A percentile compares a stretch with the other conserved stretches of the same genome.
phyloP scores from a whole-genome alignment of 257 asterid genomes.

The Haberlea rhodopensis region DNA sequence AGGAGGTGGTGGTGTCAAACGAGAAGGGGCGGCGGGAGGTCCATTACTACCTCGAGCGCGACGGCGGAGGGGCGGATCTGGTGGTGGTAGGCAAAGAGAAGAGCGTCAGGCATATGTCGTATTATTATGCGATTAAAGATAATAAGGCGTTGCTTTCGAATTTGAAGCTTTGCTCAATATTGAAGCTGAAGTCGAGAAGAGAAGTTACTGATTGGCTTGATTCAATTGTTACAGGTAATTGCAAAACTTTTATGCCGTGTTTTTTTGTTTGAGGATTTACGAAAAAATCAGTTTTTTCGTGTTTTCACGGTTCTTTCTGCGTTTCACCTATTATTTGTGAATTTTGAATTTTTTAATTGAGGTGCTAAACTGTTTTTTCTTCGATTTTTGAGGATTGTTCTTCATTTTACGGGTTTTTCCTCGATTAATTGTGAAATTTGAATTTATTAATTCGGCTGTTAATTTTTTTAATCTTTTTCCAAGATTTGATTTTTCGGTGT shows the following conservation, averaged over 20 bases:
- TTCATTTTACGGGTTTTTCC: no score
- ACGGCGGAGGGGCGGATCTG: conserved; percentile 64
- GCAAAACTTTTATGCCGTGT: not conserved
- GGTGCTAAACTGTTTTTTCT: not conserved
- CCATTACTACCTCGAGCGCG: conserved; percentile 56
- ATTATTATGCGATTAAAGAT: conserved; percentile 37
- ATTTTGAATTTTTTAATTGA: not conserved
- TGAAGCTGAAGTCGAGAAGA: conserved; percentile 61
- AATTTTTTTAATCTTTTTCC: not conserved
- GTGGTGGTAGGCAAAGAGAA: conserved; percentile 76
- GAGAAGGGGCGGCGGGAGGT: conserved; percentile 65
- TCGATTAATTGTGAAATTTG: not conserved
- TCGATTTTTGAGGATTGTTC: no score
- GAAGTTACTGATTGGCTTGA: conserved; percentile 74
- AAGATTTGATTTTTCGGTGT: conserved; percentile 1
- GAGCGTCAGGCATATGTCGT: conserved; percentile 48
- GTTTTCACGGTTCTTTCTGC: not conserved
- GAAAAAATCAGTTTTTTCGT: not conserved
- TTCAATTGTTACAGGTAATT: conserved; percentile 56
- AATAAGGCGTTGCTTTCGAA: conserved; percentile 25
- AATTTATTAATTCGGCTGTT: not conserved
- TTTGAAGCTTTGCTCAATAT: conserved; percentile 36
- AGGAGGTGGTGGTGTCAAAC: conserved; percentile 51
- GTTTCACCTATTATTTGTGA: not conserved
- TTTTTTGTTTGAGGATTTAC: not conserved